Base-by-base conservation (phyloP, 345 rosid species). In the Eucalyptus brandiana region DNA sequence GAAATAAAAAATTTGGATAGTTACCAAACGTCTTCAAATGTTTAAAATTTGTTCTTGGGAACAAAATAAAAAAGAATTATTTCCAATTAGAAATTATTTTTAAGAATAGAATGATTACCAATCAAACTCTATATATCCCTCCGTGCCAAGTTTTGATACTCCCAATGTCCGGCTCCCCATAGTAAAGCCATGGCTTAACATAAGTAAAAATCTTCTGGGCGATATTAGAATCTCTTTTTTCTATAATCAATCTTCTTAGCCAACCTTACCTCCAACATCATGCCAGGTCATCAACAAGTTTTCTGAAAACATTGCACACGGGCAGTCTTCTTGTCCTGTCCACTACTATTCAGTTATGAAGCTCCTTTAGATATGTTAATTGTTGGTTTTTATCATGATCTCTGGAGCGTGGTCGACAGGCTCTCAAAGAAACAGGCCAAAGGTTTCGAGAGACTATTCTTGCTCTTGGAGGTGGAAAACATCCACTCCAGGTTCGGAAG, bases 401-500 rank as follows among this genome's bases (percentile, higher is more conserved):
- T 56, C 56, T 47, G 16, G 81, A 26, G 26, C 89, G 50, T 88
- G 60, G 88, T 34, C 56, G 89, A 62, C 86, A 97, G 99, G 99
- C 99, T 90, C 96, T 96, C 67, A 89, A 95, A 91, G 97, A 96
- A 89, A 96, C 96, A 12, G 98, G 98, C 47, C 89, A 47, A 87
- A 96, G 90, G 92, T 97, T 97, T 94, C 92, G 97, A 45, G 95
- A 97, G 91, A 97, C 99, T 65, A 89, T 97, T 90, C 98, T 97
- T 86, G 98, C 98, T 62, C 97, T 96, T 86, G 99, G 99, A 87
- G 99, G 99, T 87, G 99, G 98, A 86, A 97, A 96, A 90, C 94
- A 97, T 5, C 97, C 99, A 88, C 89, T 94, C 4, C 92, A 96
- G 96, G 98, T 97, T 91, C 48, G 18, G 51, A 87, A 88, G n/a